A percentile compares a stretch with the other conserved stretches of the same genome.
phyloP scores from a whole-genome alignment of 768 basidiomycete species.

The Boletales sp. region DNA sequence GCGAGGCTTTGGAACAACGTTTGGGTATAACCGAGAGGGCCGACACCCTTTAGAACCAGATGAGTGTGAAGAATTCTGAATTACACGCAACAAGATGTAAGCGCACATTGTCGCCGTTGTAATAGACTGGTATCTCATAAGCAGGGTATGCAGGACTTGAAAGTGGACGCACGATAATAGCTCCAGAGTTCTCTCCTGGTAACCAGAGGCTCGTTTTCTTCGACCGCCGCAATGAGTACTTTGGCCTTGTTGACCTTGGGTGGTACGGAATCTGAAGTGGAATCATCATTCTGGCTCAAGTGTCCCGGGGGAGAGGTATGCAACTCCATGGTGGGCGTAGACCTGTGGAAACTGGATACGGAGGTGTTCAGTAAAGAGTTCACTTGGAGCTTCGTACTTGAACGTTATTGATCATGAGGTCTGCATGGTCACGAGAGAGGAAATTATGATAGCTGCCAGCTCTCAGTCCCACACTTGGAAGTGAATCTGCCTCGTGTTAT shows the following conservation, averaged over 20 bases:
- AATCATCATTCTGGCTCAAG: background rate
- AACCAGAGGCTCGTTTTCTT: conserved; percentile 61
- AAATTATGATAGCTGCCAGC: no score
- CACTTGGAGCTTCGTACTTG: no score
- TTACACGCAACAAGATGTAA: background rate
- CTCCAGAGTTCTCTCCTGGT: conserved; percentile 75
- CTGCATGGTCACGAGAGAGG: no score
- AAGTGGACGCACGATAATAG: conserved; percentile 54
- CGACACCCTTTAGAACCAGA: conserved; percentile 50
- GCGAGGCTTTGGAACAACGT: conserved; percentile 74
- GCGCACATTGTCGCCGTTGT: conserved; percentile 76
- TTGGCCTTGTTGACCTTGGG: conserved; percentile 12
- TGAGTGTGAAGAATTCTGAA: background rate
- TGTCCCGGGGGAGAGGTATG: conserved; percentile 4
- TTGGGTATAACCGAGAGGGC: conserved; percentile 64
- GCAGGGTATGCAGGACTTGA: background rate
- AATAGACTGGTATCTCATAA: conserved; percentile 52
- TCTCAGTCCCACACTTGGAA: no score
- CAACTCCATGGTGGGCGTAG: conserved; percentile 10
- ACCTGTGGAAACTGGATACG: no score
- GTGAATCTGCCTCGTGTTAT: background rate
- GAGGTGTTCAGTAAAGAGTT: no score
- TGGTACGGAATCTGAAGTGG: background rate
- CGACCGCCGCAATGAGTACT: conserved; percentile 38
- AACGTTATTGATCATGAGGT: no score